Conservation (phyloP, 345 rosid genomes). For the Salix caprea region DNA sequence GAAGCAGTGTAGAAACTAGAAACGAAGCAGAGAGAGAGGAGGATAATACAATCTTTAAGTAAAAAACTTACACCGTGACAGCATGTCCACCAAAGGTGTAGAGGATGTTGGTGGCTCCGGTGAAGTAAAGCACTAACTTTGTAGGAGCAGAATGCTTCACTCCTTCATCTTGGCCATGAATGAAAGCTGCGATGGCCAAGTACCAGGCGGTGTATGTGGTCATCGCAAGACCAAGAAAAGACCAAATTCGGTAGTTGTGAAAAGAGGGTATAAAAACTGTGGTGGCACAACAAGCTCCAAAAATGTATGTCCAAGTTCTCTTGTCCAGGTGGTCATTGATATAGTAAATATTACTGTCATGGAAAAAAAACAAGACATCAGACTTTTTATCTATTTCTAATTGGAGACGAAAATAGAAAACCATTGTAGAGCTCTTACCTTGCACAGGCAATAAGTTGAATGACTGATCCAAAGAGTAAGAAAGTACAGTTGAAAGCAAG, state of each 20-base stretch:
- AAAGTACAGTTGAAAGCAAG: constrained; percentile 98
- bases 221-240: constrained; percentile 96
- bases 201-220: constrained; percentile 99
- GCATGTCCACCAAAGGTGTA: constrained; percentile 99
- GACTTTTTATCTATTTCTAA: not conserved
- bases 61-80: constrained; percentile 80
- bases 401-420: not conserved
- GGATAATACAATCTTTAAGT: not conserved
- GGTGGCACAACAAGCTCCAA: constrained; percentile 99
- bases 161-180: constrained; percentile 74
- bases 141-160: constrained; percentile 77
- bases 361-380: constrained; percentile 3
- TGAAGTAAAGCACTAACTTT: constrained; percentile 84
- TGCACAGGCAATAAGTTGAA: constrained; percentile 97
- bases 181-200: constrained; percentile 66
- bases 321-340: constrained; percentile 92
- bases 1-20: constrained; percentile 63
- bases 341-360: constrained; percentile 86
- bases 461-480: constrained; percentile 93
- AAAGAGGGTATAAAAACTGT: constrained; percentile 97
- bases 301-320: constrained; percentile 98
- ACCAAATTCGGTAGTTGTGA: constrained; percentile 97
- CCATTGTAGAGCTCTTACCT: constrained; percentile 35
- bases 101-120: constrained; percentile 97
- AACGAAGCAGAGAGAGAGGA: not conserved